Conservation (phyloP, 805 yeast genomes). For the Kuraishia ogatae region DNA sequence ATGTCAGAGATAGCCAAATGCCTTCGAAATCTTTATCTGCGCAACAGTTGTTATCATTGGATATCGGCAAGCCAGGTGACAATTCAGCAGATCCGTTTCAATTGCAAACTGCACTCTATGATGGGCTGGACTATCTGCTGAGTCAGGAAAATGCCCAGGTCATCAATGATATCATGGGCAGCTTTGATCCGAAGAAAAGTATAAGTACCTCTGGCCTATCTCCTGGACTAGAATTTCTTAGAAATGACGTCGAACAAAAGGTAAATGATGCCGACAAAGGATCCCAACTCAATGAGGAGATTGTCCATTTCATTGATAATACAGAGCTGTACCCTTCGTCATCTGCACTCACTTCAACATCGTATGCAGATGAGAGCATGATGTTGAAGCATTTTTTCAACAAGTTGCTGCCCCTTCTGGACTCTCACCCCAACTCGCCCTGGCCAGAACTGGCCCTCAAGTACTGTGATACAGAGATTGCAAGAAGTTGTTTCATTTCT, state of each 20-base stretch:
- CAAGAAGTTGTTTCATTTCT: slow-evolving; percentile 49
- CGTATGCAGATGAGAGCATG: slow-evolving; percentile 42
- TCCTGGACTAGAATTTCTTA: background rate
- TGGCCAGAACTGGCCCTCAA: slow-evolving; percentile 53
- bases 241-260: background rate
- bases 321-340: slow-evolving; percentile 8
- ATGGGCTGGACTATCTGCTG: slow-evolving; percentile 22
- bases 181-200: background rate
- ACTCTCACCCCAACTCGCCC: slow-evolving; percentile 53
- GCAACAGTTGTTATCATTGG: background rate
- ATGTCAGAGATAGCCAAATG: background rate
- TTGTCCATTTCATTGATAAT: slow-evolving; percentile 12
- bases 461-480: slow-evolving; percentile 50
- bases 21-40: background rate
- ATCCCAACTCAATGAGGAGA: slow-evolving; percentile 7
- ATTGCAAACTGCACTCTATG: slow-evolving; percentile 21
- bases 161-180: background rate
- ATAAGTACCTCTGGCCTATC: background rate
- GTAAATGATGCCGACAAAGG: background rate
- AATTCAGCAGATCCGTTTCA: slow-evolving; percentile 16
- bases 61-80: background rate
- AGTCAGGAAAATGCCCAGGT: slow-evolving; percentile 2
- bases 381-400: slow-evolving; percentile 49
- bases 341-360: background rate
- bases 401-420: slow-evolving; percentile 41